Base-by-base conservation (phyloP, 202 grass and related monocot species). In the Saccharum hybrid region DNA sequence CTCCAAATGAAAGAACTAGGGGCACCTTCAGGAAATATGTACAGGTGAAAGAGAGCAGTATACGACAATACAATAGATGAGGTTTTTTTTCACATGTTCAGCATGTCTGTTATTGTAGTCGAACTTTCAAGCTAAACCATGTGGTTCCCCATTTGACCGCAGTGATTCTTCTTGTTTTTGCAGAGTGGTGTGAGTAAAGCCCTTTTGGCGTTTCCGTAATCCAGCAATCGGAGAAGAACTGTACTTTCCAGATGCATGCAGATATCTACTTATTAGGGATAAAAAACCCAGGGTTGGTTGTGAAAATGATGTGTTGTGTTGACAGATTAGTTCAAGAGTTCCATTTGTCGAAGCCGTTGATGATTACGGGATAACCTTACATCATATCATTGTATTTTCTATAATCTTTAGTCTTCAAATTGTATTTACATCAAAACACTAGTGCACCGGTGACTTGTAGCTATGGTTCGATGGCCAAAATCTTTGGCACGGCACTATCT, bases 81-180 rank as follows among this genome's bases (percentile, higher is more conserved):
- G 57, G 0, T 21, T 74, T 57, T 41, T 28, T 6, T 37, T 37
- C 18, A 64, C 40, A 51, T 60, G 26, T 62, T 18, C 12, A 37
- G 12, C 26, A 30, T 7, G 37, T 4, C n/a, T 5, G 76, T 8
- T 15, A 60, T 48, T 36, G 40, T 1, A 36, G 34, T 31, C 7
- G 82, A 75, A 51, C 67, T 52, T 49, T 46, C 43, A 61, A 52
- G 22, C 83, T 2, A 83, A n/a, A 72, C 60, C 48, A 68, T 63
- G 7, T 38, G 19, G 4, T 81, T 80, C 12, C 62, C 6, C 54
- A 10, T 64, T 45, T 68, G 78, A 82, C 45, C 21, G 22, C 1
- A 31, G 23, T 30, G 11, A 46, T 71, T 70, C 12, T 66, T 57
- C 13, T 2, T 52, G 12, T 82, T 72, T 72, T 45, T 88, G 69